These are phyloP conservation scores for Peronospora belbahrii DNA, from an alignment of 352 stramenopile species.

Conservation along the genomic window DNA sequence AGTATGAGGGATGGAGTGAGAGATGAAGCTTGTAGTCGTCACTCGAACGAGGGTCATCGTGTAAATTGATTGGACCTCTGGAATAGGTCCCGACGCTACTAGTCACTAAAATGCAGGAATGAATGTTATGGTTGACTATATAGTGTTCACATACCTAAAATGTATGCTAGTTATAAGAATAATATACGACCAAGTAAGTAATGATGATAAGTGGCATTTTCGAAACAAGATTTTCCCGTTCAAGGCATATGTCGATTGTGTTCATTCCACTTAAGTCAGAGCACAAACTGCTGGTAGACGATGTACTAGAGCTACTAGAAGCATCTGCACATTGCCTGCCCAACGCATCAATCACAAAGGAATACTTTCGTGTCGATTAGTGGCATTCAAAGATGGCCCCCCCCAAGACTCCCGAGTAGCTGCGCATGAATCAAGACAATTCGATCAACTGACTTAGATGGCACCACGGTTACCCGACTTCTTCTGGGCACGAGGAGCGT, in stretches of 20 bases:
- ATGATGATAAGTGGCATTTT: constrained; percentile 12
- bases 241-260: constrained; percentile 30
- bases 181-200: background rate
- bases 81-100: no score
- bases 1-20: constrained; percentile 12
- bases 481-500: constrained; percentile 71
- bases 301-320: constrained; percentile 20
- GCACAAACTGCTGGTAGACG: constrained; percentile 10
- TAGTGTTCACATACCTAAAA: no score
- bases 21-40: constrained; percentile 5
- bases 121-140: background rate
- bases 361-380: constrained; percentile 27
- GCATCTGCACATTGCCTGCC: constrained; percentile 13
- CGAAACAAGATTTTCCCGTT: constrained; percentile 24
- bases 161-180: background rate
- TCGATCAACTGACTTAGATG: constrained; percentile 54
- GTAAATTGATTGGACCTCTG: constrained; percentile 24
- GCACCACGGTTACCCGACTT: constrained; percentile 87
- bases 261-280: constrained; percentile 25
- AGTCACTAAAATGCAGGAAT: no score
- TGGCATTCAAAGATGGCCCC: constrained; percentile 30
- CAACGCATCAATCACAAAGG: constrained; percentile 24
- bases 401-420: constrained; percentile 25
- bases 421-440: constrained; percentile 13
- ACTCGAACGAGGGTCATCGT: constrained; percentile 4